These are phyloP conservation scores for Coniferiporia weirii DNA, from an alignment of 1,284 basidiomycete genomes.

Conservation along the genomic window DNA sequence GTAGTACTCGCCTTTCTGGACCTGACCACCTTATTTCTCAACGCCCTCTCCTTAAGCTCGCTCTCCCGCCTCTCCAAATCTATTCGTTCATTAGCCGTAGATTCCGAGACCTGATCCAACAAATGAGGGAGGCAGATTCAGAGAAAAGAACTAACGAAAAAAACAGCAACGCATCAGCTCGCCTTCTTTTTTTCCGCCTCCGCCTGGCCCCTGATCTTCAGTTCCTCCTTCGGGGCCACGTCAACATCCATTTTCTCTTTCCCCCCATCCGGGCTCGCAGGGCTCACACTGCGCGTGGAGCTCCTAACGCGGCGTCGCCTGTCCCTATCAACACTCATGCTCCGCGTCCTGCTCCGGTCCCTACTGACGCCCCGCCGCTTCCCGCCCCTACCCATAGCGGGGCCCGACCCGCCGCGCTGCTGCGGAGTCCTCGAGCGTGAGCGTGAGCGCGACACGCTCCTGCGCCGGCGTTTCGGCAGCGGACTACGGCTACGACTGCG, in stretches of 20 bases:
- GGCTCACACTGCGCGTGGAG: slow-evolving; percentile 25
- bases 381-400: slow-evolving; percentile 14
- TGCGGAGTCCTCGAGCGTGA: slow-evolving; percentile 6
- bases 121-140: slow-evolving; percentile 17
- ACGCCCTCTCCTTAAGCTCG: slow-evolving; percentile 71
- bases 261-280: slow-evolving; percentile 7
- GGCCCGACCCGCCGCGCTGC: slow-evolving; percentile 20
- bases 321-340: slow-evolving; percentile 20
- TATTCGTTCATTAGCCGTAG: slow-evolving; percentile 17
- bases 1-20: slow-evolving; percentile 47
- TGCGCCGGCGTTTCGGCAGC: slow-evolving; percentile 1
- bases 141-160: slow-evolving; percentile 2
- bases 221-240: slow-evolving; percentile 35
- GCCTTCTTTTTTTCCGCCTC: slow-evolving; percentile 42
- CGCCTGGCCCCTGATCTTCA: slow-evolving; percentile 73
- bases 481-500: slow-evolving; percentile 24
- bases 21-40: slow-evolving; percentile 74
- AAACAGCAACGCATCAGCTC: slow-evolving; percentile 25
- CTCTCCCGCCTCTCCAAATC: slow-evolving; percentile 62
- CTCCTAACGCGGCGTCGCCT: slow-evolving; percentile 18
- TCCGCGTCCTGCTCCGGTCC: slow-evolving; percentile 22
- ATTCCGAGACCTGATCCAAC: neutral
- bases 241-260: neutral
- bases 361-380: slow-evolving; percentile 16
- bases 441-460: slow-evolving; percentile 17